Percentiles rank a stretch among this genome's conserved stretches.
These are phyloP conservation scores for Syzygium syzygioides DNA, from an alignment of 441 rosid species.

Conservation along the genomic window DNA sequence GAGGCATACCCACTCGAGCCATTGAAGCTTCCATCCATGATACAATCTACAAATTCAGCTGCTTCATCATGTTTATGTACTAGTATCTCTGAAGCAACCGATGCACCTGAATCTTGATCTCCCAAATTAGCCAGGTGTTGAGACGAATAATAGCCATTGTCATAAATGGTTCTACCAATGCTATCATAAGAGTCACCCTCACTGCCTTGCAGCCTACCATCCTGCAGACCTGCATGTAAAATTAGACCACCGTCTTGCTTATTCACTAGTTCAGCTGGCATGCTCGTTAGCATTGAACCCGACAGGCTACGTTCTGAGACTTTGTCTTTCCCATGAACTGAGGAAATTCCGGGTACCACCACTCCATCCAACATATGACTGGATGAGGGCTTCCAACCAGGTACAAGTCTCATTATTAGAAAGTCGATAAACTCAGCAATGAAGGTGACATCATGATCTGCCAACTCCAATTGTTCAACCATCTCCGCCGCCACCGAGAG, in stretches of 20 bases:
- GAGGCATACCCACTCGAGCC: conserved; percentile 16
- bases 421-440: conserved; percentile 59
- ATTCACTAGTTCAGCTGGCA: conserved; percentile 11
- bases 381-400: conserved; percentile 33
- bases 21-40: conserved; percentile 28
- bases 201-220: conserved; percentile 8
- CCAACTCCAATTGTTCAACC: conserved; percentile 54
- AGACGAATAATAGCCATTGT: conserved; percentile 13
- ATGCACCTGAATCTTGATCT: conserved; percentile 44
- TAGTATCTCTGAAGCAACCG: conserved; percentile 40
- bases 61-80: conserved; percentile 25
- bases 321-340: conserved; percentile 19
- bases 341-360: conserved; percentile 7
- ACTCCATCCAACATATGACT: conserved; percentile 8
- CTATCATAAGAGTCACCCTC: background rate
- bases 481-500: conserved; percentile 54
- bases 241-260: conserved; percentile 19
- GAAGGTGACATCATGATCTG: conserved; percentile 51
- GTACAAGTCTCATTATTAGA: conserved; percentile 42
- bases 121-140: conserved; percentile 28
- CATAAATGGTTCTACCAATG: background rate
- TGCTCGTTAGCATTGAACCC: conserved; percentile 24
- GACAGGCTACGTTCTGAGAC: conserved; percentile 21
- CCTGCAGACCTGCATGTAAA: conserved; percentile 3
- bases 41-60: conserved; percentile 29